These are phyloP conservation scores for Gentiana macrophylla DNA, from an alignment of 257 asterid genomes.

Conservation along the genomic window DNA sequence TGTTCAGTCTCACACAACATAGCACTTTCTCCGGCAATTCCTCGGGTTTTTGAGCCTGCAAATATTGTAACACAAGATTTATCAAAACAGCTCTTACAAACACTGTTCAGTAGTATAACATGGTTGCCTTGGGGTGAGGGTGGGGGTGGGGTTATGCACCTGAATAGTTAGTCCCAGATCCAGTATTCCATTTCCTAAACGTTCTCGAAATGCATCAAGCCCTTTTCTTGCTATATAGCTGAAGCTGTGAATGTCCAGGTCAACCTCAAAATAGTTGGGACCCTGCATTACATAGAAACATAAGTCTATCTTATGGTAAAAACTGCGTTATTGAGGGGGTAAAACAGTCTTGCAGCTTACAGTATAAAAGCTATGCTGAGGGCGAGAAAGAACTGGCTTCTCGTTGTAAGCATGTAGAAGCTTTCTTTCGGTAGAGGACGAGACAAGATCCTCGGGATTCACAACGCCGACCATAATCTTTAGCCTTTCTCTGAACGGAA, in stretches of 20 bases:
- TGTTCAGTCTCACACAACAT: constrained; percentile 66
- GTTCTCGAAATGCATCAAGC: constrained; percentile 72
- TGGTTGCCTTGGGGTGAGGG: background rate
- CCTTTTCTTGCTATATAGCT: constrained; percentile 91
- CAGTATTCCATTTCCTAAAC: constrained; percentile 51
- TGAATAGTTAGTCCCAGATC: constrained; percentile 84
- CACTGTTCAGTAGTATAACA: too few species aligned
- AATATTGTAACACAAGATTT: background rate
- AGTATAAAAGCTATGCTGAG: constrained; percentile 73
- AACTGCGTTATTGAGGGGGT: too few species aligned
- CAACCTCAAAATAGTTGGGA: constrained; percentile 73
- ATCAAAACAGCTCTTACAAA: too few species aligned
- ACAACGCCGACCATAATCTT: constrained; percentile 77
- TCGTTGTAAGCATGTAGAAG: constrained; percentile 71
- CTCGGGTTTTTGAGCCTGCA: constrained; percentile 79
- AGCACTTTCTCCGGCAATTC: constrained; percentile 79
- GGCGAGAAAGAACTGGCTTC: constrained; percentile 88
- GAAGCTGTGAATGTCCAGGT: constrained; percentile 86
- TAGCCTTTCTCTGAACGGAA: constrained; percentile 71
- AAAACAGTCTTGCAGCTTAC: constrained; percentile 15
- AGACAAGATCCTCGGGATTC: constrained; percentile 69
- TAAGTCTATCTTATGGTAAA: background rate
- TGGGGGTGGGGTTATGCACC: constrained; percentile 18
- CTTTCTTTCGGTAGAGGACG: constrained; percentile 65
- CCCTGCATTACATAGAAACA: constrained; percentile 33